Conservation (phyloP, 768 basidiomycete species). For the Mycena sanguinolenta region DNA sequence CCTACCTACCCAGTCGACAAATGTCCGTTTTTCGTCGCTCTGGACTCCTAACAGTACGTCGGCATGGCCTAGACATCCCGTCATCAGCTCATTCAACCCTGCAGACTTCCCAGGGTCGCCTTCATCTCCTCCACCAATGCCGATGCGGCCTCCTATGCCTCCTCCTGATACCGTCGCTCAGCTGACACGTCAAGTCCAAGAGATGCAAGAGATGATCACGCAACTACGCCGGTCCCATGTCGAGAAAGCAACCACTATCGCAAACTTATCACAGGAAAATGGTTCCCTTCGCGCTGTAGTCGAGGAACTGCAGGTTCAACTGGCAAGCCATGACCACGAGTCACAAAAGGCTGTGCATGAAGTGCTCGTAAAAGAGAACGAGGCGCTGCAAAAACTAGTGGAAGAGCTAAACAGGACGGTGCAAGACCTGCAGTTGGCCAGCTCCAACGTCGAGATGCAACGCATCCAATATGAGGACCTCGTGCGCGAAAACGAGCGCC, state of each 20-base stretch:
- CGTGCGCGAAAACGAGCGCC: slow-evolving; percentile 33
- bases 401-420: slow-evolving; percentile 17
- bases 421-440: slow-evolving; percentile 22
- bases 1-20: slow-evolving; percentile 16
- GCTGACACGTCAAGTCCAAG: slow-evolving; percentile 18
- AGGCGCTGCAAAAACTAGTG: slow-evolving; percentile 23
- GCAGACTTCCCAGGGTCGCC: not conserved
- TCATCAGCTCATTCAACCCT: not conserved
- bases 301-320: slow-evolving; percentile 30
- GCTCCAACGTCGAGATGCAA: slow-evolving; percentile 34
- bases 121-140: not conserved
- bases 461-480: slow-evolving; percentile 35
- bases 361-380: slow-evolving; percentile 34
- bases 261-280: slow-evolving; percentile 31
- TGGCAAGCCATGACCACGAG: slow-evolving; percentile 16
- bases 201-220: slow-evolving; percentile 22
- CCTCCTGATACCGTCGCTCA: slow-evolving; percentile 13
- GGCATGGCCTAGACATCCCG: not conserved
- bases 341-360: slow-evolving; percentile 22
- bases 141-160: not conserved
- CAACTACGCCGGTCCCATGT: slow-evolving; percentile 31
- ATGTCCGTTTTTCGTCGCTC: slow-evolving; percentile 25
- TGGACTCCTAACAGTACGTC: slow-evolving; percentile 9
- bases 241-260: slow-evolving; percentile 18
- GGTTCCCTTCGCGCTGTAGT: slow-evolving; percentile 30